Percentiles rank a stretch among this genome's conserved stretches.
These are phyloP conservation scores for Jatropha podagrica DNA, from an alignment of 441 rosid genomes.

Conservation along the genomic window DNA sequence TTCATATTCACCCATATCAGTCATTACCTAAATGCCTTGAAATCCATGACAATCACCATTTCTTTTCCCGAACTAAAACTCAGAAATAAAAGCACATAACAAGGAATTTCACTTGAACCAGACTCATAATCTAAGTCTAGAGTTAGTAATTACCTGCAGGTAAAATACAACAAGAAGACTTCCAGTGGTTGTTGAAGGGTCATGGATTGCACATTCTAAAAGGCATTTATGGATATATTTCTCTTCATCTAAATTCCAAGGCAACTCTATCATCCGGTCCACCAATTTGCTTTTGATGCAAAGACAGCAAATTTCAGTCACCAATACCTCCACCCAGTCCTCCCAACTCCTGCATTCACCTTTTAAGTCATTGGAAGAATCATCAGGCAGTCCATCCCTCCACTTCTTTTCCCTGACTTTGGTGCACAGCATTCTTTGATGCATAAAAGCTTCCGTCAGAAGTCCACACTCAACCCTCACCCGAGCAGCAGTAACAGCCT, in stretches of 20 bases:
- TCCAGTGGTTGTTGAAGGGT: conserved; percentile 73
- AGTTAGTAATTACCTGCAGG: conserved; percentile 66
- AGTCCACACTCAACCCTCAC: conserved; percentile 92
- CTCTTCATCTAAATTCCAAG: conserved; percentile 88
- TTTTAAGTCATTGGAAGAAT: conserved; percentile 36
- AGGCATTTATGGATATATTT: conserved; percentile 74
- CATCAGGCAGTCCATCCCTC: conserved; percentile 39
- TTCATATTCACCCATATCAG: background rate
- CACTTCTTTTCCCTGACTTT: conserved; percentile 63
- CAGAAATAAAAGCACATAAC: background rate
- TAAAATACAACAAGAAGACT: conserved; percentile 82
- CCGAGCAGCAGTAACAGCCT: conserved; percentile 83
- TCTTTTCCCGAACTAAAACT: background rate
- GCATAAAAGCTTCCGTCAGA: conserved; percentile 85
- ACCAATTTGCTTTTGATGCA: conserved; percentile 81
- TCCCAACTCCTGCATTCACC: conserved; percentile 54
- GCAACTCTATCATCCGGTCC: conserved; percentile 86
- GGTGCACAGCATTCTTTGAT: conserved; percentile 73
- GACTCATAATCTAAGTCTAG: conserved; percentile 10
- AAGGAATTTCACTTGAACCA: background rate
- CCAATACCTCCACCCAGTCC: conserved; percentile 77
- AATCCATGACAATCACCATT: conserved; percentile 1
- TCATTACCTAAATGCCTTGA: background rate
- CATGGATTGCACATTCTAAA: conserved; percentile 64
- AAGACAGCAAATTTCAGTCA: conserved; percentile 83